Evolutionary conservation across 768 basidiomycete species (phyloP).

Genomic region (Hygrophorus pudorinus): DNA sequence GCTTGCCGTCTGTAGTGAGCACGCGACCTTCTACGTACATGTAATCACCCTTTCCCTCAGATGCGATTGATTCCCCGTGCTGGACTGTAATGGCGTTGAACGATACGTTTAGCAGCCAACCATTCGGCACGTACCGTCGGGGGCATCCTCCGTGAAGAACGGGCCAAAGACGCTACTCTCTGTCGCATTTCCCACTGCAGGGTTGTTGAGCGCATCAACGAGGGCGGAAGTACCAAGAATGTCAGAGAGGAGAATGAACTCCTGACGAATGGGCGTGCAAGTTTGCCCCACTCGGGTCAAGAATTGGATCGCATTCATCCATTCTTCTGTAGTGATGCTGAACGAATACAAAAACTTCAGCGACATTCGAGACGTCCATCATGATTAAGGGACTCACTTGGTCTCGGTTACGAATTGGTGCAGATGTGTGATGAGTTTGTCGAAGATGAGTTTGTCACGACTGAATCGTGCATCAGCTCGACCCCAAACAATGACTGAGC

Average conservation of each 20-base stretch:
- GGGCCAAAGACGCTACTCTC: conserved; percentile 76
- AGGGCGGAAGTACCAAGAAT: conserved; percentile 69
- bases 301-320: conserved; percentile 70
- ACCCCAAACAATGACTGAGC: background rate
- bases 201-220: conserved; percentile 68
- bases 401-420: conserved; percentile 72
- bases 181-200: conserved; percentile 50
- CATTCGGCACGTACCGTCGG: conserved; percentile 39
- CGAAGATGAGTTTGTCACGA: conserved; percentile 29
- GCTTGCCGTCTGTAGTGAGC: conserved; percentile 50
- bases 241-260: conserved; percentile 84
- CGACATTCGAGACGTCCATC: background rate
- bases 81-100: conserved; percentile 33
- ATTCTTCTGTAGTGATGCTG: conserved; percentile 71
- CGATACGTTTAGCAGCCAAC: background rate
- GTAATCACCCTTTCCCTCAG: conserved; percentile 80
- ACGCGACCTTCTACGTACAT: conserved; percentile 73
- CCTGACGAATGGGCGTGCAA: conserved; percentile 57
- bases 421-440: conserved; percentile 48
- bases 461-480: background rate
- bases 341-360: background rate
- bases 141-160: conserved; percentile 72
- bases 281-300: conserved; percentile 66
- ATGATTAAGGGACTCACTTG: conserved; percentile 15
- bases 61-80: conserved; percentile 69